phyloP scores from a whole-genome alignment of 2,329 filamentous ascomycete genomes.

The Colletotrichum cuscutae region DNA sequence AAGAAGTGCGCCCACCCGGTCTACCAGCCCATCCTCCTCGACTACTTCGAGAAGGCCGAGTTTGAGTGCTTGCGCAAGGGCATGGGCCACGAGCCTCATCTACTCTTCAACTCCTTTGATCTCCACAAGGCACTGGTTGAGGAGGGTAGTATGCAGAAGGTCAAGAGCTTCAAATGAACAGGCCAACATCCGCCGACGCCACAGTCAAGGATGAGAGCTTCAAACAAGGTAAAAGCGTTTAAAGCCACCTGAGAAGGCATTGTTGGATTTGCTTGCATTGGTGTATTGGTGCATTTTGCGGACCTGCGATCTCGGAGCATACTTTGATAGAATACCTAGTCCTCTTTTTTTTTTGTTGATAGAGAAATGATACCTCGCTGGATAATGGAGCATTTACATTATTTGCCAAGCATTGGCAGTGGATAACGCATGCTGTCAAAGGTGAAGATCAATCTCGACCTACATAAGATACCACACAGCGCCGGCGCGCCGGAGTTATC shows the following conservation, averaged over 20 bases:
- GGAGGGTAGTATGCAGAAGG: conserved; percentile 87
- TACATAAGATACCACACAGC: not conserved
- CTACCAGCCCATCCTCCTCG: conserved; percentile 82
- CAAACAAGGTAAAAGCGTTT: conserved; percentile 43
- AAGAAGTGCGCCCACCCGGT: conserved; percentile 87
- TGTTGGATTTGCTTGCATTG: not conserved
- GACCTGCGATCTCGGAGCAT: not conserved
- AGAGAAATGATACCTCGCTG: conserved; percentile 30
- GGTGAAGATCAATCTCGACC: not conserved
- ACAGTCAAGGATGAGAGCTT: conserved; percentile 73
- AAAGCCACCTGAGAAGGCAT: not conserved
- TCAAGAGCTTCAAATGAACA: conserved; percentile 67
- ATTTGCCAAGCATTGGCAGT: not conserved
- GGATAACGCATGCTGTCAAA: not conserved
- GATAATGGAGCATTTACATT: conserved; percentile 9
- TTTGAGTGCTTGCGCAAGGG: conserved; percentile 87
- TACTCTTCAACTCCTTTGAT: conserved; percentile 87
- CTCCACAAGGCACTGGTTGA: conserved; percentile 87
- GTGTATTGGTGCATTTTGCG: conserved; percentile 7
- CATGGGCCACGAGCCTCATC: conserved; percentile 89
- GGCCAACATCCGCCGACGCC: too few species aligned
- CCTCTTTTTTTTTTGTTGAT: conserved; percentile 9
- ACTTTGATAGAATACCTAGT: conserved; percentile 4
- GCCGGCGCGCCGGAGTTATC: not conserved
- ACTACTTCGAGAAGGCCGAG: conserved; percentile 88